Evolutionary conservation across 2,329 filamentous ascomycete species (phyloP).

Genomic region (Cytospora piceicola): DNA sequence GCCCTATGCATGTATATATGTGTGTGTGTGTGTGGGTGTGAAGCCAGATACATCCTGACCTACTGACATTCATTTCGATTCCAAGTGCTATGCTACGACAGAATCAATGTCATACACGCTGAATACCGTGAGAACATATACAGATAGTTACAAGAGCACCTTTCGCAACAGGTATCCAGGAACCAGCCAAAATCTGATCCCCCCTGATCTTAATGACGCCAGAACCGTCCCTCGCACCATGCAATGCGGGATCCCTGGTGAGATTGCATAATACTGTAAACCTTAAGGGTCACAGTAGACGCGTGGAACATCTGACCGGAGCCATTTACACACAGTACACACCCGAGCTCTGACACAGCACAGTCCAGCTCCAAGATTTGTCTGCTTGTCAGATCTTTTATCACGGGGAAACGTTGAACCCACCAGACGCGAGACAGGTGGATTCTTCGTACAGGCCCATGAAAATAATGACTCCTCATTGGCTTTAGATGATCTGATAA

Average conservation of each 20-base stretch:
- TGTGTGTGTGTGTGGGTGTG: not conserved
- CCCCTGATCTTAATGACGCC: slow-evolving; percentile 24
- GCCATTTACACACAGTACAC: slow-evolving; percentile 6
- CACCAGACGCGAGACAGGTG: slow-evolving; percentile 10
- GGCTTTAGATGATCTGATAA: slow-evolving; percentile 36
- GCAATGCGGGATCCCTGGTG: slow-evolving; percentile 7
- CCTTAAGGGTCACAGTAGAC: not conserved
- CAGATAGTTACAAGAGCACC: too few relatives aligned
- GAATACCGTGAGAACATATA: too few relatives aligned
- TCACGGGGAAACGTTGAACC: not conserved
- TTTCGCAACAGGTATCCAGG: not conserved
- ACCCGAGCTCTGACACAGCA: slow-evolving; percentile 9
- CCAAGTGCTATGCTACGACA: too few relatives aligned
- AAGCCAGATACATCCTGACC: too few relatives aligned
- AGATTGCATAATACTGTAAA: not conserved
- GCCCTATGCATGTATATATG: not conserved
- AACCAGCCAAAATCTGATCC: not conserved
- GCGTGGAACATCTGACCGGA: not conserved
- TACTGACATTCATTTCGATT: too few relatives aligned
- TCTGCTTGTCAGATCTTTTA: slow-evolving; percentile 28
- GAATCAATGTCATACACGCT: too few relatives aligned
- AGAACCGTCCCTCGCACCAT: slow-evolving; percentile 9
- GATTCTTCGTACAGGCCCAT: slow-evolving; percentile 18
- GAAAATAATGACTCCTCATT: slow-evolving; percentile 23
- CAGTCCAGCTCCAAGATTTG: not conserved